Conservation (phyloP, 257 asterid species). For the Cinchona pubescens region DNA sequence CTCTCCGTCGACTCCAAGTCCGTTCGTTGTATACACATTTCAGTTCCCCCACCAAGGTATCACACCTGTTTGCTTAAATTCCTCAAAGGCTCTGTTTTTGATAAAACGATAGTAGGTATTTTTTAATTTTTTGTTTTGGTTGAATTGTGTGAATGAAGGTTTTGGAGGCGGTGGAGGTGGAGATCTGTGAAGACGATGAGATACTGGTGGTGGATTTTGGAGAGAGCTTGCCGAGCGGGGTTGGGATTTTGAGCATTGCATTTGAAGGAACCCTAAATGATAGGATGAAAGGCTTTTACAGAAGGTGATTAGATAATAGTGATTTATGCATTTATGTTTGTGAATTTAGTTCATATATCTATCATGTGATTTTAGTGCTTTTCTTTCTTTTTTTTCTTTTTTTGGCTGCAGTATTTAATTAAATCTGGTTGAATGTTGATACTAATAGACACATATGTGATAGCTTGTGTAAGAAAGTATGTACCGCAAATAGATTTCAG, state of each 20-base stretch:
- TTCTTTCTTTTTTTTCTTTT: too few relatives aligned
- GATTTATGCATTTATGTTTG: background rate
- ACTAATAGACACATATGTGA: too few relatives aligned
- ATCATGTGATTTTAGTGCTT: too few relatives aligned
- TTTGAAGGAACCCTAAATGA: slow-evolving; percentile 83
- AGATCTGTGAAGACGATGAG: slow-evolving; percentile 67
- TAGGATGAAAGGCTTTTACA: slow-evolving; percentile 92
- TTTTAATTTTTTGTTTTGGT: background rate
- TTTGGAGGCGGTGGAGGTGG: slow-evolving; percentile 48
- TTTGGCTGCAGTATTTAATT: background rate
- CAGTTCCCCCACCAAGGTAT: slow-evolving; percentile 45
- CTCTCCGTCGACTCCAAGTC: slow-evolving; percentile 55
- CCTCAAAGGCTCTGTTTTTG: background rate
- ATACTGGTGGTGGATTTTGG: slow-evolving; percentile 66
- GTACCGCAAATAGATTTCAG: too few relatives aligned
- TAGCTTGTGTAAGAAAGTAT: too few relatives aligned
- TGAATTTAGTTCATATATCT: too few relatives aligned
- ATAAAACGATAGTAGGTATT: background rate
- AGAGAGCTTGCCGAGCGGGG: slow-evolving; percentile 65
- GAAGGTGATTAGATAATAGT: slow-evolving; percentile 47
- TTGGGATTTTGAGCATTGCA: slow-evolving; percentile 59
- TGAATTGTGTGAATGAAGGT: slow-evolving; percentile 7
- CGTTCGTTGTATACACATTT: too few relatives aligned
- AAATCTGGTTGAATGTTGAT: background rate
- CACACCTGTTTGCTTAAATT: background rate